Evolutionary conservation across 306 rosid genomes (phyloP), one percentile per base, ranked within the genome.

Genomic region (Fragaria iinumae): DNA sequence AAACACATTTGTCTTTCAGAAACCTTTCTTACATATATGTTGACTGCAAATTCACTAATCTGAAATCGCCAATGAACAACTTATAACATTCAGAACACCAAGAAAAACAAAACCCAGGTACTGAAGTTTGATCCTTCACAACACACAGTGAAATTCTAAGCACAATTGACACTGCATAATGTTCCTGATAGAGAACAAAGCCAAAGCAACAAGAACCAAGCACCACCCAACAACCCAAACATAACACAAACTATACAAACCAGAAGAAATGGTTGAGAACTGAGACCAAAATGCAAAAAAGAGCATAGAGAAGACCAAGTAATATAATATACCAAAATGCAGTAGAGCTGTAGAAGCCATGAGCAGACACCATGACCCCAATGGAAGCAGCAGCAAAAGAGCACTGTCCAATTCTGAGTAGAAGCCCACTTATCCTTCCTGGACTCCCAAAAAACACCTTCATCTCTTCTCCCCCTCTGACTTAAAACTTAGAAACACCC

Each of bases 351-450:
- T 81, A 81, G 80, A 84, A 81, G 67, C 79, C 85, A 70, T 75
- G 85, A 66, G 85, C 81, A 78, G 88, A 73, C 41, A 81, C 36
- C 88, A 84, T 84, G n/a, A 71, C 56, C 55, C 85, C 88, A 84
- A 84, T 78, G 3, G 88, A 78, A 43, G 80, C 85, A 75, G 88
- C 81, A 70, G 88, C 85, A 45, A 81, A 81, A 43, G 73, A 66
- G 76, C 69, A 84, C 82, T 84, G 88, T 72, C 85, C 85, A 47
- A 77, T 77, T 67, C 88, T 81, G 55, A 84, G 81, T 4, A 21
- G 79, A 12, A 84, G 48, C 44, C 88, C 88, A 77, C 85, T 84
- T 29, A 71, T 63, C 70, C 74, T 78, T 60, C 88, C 88, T 16
- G 88, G 88, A 29, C 84, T 70, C 74, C 84, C 84, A 81, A 81